phyloP scores from a whole-genome alignment of 768 basidiomycete genomes.

The Tricholoma flavovirens region DNA sequence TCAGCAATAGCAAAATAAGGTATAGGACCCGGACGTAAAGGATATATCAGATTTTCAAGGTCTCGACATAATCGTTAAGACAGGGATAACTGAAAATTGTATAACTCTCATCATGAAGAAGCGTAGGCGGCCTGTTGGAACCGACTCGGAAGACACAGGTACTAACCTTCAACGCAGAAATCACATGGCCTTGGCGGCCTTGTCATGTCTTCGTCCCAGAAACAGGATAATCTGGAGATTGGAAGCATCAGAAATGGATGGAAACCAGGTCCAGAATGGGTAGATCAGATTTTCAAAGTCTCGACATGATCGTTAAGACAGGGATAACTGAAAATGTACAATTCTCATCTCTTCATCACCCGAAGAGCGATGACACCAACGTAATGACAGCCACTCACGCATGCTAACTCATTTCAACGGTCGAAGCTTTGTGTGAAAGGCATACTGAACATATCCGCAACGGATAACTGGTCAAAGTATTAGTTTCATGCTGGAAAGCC shows the following conservation, averaged over 20 bases:
- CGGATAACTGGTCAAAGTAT: not conserved
- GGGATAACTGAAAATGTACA: conserved; percentile 31
- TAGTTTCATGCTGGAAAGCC: not conserved
- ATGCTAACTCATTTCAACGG: not conserved
- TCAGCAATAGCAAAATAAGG: not conserved
- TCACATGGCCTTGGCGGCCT: not conserved
- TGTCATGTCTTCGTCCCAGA: not conserved
- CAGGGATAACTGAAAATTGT: conserved; percentile 32
- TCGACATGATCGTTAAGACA: conserved; percentile 30
- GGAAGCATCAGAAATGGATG: not conserved
- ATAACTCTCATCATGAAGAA: conserved; percentile 19
- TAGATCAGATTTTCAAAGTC: conserved; percentile 26
- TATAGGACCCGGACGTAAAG: not conserved
- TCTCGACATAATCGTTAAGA: conserved; percentile 29
- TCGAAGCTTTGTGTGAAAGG: too few species aligned
- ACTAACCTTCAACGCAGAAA: not conserved
- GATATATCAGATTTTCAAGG: conserved; percentile 21
- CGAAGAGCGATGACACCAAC: not conserved
- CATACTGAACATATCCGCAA: too few species aligned
- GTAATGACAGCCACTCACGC: not conserved
- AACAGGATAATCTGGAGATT: not conserved
- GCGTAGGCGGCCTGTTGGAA: not conserved
- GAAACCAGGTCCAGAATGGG: not conserved
- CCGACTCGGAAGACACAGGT: not conserved
- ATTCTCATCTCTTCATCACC: conserved; percentile 19